A percentile compares a stretch with the other conserved stretches of the same genome.
Conservation (phyloP, 192 early-diverging fungal species). For the Phycomyces nitens region DNA sequence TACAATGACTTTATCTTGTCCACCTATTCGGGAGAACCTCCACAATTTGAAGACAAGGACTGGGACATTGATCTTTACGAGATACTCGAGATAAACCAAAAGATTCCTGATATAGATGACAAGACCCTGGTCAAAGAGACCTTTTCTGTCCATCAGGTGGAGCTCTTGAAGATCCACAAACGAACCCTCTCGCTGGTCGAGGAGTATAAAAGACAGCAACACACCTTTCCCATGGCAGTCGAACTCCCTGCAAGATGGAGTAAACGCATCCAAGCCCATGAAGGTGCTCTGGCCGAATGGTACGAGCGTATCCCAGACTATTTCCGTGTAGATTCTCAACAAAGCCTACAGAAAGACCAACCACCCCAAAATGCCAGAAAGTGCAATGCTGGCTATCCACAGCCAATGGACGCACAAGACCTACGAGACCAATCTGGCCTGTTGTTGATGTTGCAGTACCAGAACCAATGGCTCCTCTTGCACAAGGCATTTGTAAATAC, state of each 20-base stretch:
- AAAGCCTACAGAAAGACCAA: neutral
- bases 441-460: constrained; percentile 32
- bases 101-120: constrained; percentile 7
- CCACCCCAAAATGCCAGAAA: neutral
- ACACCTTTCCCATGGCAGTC: neutral
- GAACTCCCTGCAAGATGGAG: constrained; percentile 7
- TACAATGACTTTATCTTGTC: constrained; percentile 24
- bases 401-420: constrained; percentile 7
- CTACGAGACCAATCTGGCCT: constrained; percentile 21
- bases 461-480: constrained; percentile 26
- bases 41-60: constrained; percentile 24
- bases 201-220: constrained; percentile 2
- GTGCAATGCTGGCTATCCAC: too few species aligned
- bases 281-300: constrained; percentile 21
- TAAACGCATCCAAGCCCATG: constrained; percentile 19
- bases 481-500: constrained; percentile 23
- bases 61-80: constrained; percentile 34
- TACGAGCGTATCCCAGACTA: constrained; percentile 17
- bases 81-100: constrained; percentile 16
- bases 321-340: constrained; percentile 16
- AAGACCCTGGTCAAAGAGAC: constrained; percentile 27
- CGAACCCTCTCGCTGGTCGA: constrained; percentile 5
- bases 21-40: constrained; percentile 25
- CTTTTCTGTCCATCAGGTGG: constrained; percentile 29
- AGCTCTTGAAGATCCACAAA: constrained; percentile 25